phyloP scores from a whole-genome alignment of 805 yeast genomes.

The Candida cerambycidarum region DNA sequence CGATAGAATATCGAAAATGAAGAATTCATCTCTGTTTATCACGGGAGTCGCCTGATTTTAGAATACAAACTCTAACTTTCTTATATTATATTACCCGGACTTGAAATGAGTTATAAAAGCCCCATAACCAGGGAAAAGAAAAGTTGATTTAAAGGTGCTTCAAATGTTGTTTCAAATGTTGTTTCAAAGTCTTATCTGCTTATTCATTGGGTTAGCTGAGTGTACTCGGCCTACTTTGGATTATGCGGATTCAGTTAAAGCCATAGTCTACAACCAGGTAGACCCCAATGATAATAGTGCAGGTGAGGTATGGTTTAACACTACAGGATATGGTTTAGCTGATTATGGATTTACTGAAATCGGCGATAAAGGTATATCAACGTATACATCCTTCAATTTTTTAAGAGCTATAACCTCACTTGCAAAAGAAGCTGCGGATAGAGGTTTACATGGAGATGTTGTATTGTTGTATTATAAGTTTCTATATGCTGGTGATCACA shows the following conservation, averaged over 20 bases:
- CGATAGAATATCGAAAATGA: neutral
- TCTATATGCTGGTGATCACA: constrained; percentile 6
- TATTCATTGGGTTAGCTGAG: neutral
- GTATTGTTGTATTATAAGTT: constrained; percentile 8
- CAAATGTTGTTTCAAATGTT: constrained; percentile 2
- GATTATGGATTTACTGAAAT: constrained; percentile 3
- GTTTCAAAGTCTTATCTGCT: neutral
- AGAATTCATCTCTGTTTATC: neutral
- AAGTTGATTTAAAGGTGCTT: neutral
- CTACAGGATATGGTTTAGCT: constrained; percentile 2
- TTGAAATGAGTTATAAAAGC: neutral
- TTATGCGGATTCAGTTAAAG: neutral
- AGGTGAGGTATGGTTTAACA: constrained; percentile 4
- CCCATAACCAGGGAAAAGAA: too few relatives aligned
- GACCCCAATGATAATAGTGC: constrained; percentile 3
- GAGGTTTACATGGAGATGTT: constrained; percentile 8
- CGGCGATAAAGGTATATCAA: neutral
- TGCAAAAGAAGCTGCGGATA: neutral
- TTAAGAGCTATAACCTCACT: neutral
- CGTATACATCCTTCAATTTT: constrained; percentile 4
- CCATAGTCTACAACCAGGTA: neutral
- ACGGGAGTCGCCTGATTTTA: neutral
- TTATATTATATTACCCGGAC: neutral
- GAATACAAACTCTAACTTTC: neutral
- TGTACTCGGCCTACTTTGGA: constrained; percentile 6